These are phyloP conservation scores for Choanephora cucurbitarum DNA, from an alignment of 371 early-diverging fungal genomes.

Conservation along the genomic window DNA sequence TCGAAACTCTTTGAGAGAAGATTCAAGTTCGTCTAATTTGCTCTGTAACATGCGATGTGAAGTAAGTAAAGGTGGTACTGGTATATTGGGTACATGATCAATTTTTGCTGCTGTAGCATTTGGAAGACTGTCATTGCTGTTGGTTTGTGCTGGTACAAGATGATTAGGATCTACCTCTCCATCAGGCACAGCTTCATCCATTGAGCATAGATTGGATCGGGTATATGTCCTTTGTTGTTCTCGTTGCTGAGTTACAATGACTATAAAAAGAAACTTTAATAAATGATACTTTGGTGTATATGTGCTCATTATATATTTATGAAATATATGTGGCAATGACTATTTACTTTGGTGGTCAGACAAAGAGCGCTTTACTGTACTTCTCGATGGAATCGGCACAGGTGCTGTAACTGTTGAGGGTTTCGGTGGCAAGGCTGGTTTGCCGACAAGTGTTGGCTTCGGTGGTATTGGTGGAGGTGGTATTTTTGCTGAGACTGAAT, in stretches of 20 bases:
- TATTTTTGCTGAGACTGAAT: slow-evolving; percentile 15
- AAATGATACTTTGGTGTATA: not conserved
- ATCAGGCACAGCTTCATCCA: slow-evolving; percentile 28
- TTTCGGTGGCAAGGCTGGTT: slow-evolving; percentile 34
- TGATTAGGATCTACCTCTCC: slow-evolving; percentile 45
- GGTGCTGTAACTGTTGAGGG: slow-evolving; percentile 11
- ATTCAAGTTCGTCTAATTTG: slow-evolving; percentile 42
- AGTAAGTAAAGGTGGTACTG: slow-evolving; percentile 56
- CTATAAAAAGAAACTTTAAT: not conserved
- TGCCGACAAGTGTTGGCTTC: slow-evolving; percentile 25
- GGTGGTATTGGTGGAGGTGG: slow-evolving; percentile 26
- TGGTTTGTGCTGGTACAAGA: slow-evolving; percentile 52
- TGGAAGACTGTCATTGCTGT: slow-evolving; percentile 43
- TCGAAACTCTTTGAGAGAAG: slow-evolving; percentile 11
- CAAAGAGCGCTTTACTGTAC: slow-evolving; percentile 10
- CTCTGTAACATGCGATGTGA: slow-evolving; percentile 51
- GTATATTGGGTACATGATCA: slow-evolving; percentile 55
- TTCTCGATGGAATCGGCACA: slow-evolving; percentile 7
- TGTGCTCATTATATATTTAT: not conserved
- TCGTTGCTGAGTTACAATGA: slow-evolving; percentile 2
- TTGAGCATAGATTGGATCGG: slow-evolving; percentile 13
- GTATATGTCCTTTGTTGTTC: slow-evolving; percentile 2
- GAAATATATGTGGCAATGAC: not conserved
- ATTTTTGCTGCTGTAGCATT: slow-evolving; percentile 31
- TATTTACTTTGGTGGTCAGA: slow-evolving; percentile 3